A percentile compares a stretch with the other conserved stretches of the same genome.
These are phyloP conservation scores for Emydomyces testavorans DNA, from an alignment of 2,329 filamentous ascomycete species.

Conservation along the genomic window DNA sequence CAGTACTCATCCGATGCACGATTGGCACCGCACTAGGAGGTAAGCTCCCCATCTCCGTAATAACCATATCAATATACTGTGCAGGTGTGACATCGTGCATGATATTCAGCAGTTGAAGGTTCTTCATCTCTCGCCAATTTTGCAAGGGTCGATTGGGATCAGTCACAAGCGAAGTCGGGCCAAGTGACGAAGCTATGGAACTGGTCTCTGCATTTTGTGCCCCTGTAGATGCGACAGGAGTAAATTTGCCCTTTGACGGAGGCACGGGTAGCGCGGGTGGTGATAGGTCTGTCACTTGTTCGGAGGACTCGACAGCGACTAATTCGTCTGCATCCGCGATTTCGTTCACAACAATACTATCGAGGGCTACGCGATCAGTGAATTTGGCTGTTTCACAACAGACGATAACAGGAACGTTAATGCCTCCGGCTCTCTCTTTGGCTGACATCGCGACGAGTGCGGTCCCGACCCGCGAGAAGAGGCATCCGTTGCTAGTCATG, in stretches of 20 bases:
- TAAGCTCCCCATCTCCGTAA: conserved; percentile 81
- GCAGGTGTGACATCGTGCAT: conserved; percentile 89
- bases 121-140: conserved; percentile 48
- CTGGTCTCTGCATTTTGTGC: conserved; percentile 18
- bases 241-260: conserved; percentile 26
- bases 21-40: conserved; percentile 76
- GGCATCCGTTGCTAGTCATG: conserved; percentile 86
- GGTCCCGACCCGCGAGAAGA: conserved; percentile 81
- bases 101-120: conserved; percentile 56
- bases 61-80: conserved; percentile 73
- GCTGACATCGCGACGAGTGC: conserved; percentile 78
- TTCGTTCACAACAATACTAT: conserved; percentile 91
- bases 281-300: conserved; percentile 13
- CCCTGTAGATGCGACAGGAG: conserved; percentile 17
- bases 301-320: conserved; percentile 20
- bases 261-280: conserved; percentile 15
- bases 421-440: conserved; percentile 43
- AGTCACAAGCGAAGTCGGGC: conserved; percentile 1
- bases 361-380: conserved; percentile 74
- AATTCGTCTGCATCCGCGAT: conserved; percentile 65
- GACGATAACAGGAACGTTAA: conserved; percentile 70
- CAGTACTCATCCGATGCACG: conserved; percentile 49
- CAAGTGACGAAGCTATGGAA: conserved; percentile 7
- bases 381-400: conserved; percentile 95
- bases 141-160: conserved; percentile 33